phyloP scores from a whole-genome alignment of 73 alveolate species.

The Tetrahymena malaccensis region DNA sequence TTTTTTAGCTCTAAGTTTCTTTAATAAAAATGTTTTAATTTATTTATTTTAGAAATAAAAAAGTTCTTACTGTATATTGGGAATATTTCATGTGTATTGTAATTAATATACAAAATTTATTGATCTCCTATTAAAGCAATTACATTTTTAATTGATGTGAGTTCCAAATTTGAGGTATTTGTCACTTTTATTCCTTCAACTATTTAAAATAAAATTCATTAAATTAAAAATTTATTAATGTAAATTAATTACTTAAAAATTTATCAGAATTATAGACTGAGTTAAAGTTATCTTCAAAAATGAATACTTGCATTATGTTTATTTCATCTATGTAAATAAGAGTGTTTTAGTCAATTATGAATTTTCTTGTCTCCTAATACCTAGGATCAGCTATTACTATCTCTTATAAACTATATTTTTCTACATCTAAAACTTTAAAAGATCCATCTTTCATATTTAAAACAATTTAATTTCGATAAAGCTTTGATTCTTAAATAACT shows the following conservation, averaged over 20 bases:
- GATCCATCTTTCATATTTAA: not conserved
- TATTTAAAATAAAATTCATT: not conserved
- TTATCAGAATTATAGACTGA: not conserved
- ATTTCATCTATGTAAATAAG: not conserved
- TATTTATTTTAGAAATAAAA: not conserved
- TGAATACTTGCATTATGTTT: not conserved
- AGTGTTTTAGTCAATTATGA: not conserved
- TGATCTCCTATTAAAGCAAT: not conserved
- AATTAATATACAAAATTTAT: not conserved
- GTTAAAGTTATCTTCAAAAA: not conserved
- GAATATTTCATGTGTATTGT: not conserved
- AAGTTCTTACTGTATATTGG: not conserved
- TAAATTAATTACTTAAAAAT: not conserved
- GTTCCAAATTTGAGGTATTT: not conserved
- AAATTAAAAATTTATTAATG: not conserved
- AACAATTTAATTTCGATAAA: not conserved
- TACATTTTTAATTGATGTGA: not conserved
- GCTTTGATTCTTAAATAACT: not conserved
- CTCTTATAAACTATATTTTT: not conserved
- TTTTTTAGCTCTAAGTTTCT: not conserved
- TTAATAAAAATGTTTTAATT: not conserved
- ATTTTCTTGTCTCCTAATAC: not conserved
- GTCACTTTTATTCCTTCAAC: not conserved
- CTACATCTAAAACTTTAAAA: not conserved
- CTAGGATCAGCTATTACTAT: not conserved